phyloP scores from a whole-genome alignment of 768 basidiomycete species.

The Amanita fuliginea region DNA sequence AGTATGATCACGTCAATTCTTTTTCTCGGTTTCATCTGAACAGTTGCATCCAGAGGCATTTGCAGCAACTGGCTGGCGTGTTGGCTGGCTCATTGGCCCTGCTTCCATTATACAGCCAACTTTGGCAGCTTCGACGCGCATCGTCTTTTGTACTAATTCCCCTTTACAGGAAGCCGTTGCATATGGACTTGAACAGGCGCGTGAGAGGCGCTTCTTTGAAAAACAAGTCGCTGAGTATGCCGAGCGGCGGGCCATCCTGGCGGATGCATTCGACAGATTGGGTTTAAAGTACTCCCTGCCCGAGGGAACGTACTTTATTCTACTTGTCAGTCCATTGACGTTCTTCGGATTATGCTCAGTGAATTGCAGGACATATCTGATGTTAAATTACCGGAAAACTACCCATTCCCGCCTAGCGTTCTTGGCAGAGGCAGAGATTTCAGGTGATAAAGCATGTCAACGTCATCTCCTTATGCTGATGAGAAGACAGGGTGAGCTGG shows the following conservation, averaged over 20 bases:
- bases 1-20: conserved; percentile 36
- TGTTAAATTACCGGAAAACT: conserved; percentile 75
- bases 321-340: conserved; percentile 44
- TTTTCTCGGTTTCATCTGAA: neutral
- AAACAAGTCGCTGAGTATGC: conserved; percentile 67
- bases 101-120: conserved; percentile 73
- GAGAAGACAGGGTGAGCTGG: conserved; percentile 68
- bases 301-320: conserved; percentile 85
- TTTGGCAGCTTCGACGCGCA: conserved; percentile 84
- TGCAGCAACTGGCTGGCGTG: conserved; percentile 94
- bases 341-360: neutral
- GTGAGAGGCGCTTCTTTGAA: conserved; percentile 64
- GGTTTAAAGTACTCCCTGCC: conserved; percentile 83
- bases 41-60: conserved; percentile 61
- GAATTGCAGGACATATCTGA: conserved; percentile 56
- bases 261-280: conserved; percentile 68
- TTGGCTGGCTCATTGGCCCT: conserved; percentile 94
- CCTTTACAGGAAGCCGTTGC: conserved; percentile 94
- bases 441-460: conserved; percentile 29
- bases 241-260: conserved; percentile 68
- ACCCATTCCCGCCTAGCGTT: conserved; percentile 68
- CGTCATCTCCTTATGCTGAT: conserved; percentile 6
- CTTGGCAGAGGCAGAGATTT: conserved; percentile 82
- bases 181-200: conserved; percentile 74
- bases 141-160: conserved; percentile 92